phyloP scores from a whole-genome alignment of 371 early-diverging fungal genomes.

The Amoeboradix gromovi region DNA sequence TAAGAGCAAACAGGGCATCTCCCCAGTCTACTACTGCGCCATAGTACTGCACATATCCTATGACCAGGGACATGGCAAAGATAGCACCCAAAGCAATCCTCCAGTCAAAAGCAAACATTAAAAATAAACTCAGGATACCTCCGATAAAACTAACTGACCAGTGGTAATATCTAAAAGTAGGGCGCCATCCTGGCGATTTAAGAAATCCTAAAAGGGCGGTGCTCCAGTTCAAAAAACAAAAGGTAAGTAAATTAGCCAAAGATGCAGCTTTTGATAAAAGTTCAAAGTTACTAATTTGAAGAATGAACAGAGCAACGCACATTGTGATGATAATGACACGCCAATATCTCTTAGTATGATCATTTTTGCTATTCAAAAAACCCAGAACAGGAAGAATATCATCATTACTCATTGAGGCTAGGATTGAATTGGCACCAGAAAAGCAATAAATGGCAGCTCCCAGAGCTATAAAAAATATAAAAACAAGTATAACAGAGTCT shows the following conservation, averaged over 20 bases:
- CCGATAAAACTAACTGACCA: conserved; percentile 7
- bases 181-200: conserved; percentile 9
- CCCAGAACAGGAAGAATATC: conserved; percentile 4
- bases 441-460: conserved; percentile 8
- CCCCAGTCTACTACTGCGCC: conserved; percentile 10
- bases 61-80: conserved; percentile 2
- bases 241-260: conserved; percentile 6
- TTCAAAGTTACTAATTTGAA: conserved; percentile 7
- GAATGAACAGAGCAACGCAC: conserved; percentile 4
- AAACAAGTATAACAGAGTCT: conserved; percentile 4
- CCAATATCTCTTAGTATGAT: neutral
- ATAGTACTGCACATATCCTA: conserved; percentile 6
- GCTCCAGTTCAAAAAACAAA: conserved; percentile 7
- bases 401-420: conserved; percentile 9
- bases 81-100: conserved; percentile 3
- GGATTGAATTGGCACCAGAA: conserved; percentile 3
- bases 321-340: conserved; percentile 5
- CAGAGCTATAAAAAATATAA: conserved; percentile 3
- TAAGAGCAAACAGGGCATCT: conserved; percentile 5
- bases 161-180: conserved; percentile 9
- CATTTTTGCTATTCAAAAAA: conserved; percentile 3
- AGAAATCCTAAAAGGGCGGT: conserved; percentile 6
- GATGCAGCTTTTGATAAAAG: conserved; percentile 5
- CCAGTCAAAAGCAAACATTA: conserved; percentile 10
- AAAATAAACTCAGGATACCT: conserved; percentile 4